Base-by-base conservation (phyloP, 2,329 filamentous ascomycete genomes). In the Biscogniauxia mediterranea region DNA sequence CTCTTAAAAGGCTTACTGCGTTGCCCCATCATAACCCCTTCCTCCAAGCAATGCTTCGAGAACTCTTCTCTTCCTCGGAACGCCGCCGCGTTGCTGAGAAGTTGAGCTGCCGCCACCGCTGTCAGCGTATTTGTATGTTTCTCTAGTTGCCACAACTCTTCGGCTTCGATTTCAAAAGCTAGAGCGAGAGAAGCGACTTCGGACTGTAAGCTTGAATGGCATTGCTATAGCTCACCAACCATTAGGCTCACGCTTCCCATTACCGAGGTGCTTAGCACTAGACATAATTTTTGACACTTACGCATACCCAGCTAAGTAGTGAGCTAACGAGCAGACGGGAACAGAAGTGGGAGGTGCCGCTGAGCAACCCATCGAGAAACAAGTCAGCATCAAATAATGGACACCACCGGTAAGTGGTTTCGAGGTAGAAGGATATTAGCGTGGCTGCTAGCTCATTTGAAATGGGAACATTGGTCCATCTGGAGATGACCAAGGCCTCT, bases 371-470 rank as follows among this genome's bases (percentile, higher is more conserved):
- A 28, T 66, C 38, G 38, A 66, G 21, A 20, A 66, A 66, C n/a
- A 66, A 54, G 63, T 66, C 65, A 52, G 63, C 63, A 54, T 66
- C 65, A 26, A 66, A 66, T 42, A 66, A 21, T 21, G 65, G 59
- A 52, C 65, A 65, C 65, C 65, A 66, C 8, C 56, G 63, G 46
- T 66, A 54, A n/a, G 65, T 61, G 15, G 65, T 61, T 46, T 66
- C 65, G 1, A 66, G 58, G 54, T 66, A 65, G 6, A 65, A 49
- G 26, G 65, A 65, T 6, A 66, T 52, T 5, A 66, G 28, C 1
- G 53, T 64, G 3, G 63, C 61, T 5, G 63, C 65, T 3, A 66
- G 38, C 42, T 66, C 63, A 59, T 66, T 66, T 3, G 63, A 8
- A 26, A 66, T 62, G 28, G 65, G 61, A 3, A 66, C 60, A 6